phyloP scores from a whole-genome alignment of 2,329 filamentous ascomycete genomes.

The Macrophomina pseudophaseolina region DNA sequence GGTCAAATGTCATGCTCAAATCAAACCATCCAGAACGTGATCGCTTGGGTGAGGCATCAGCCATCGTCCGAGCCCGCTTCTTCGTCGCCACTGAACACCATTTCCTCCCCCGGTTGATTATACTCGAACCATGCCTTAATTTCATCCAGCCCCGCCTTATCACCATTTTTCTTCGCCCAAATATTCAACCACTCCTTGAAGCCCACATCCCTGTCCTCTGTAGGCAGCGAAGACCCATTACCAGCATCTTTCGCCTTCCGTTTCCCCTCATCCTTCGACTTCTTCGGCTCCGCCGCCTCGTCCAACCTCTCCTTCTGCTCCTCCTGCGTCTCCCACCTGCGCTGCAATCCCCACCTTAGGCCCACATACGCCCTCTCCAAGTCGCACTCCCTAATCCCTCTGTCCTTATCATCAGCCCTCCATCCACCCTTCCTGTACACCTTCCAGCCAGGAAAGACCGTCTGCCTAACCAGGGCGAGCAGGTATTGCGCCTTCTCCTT shows the following conservation, averaged over 20 bases:
- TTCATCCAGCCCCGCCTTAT: not conserved
- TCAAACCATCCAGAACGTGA: too few species aligned
- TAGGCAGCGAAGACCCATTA: not conserved
- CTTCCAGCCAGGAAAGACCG: not conserved
- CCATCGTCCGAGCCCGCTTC: too few species aligned
- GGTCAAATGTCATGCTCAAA: too few species aligned
- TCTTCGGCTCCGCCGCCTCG: not conserved
- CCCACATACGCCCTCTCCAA: slow-evolving; percentile 4
- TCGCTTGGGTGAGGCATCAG: too few species aligned
- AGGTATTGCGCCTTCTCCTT: not conserved
- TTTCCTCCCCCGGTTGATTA: not conserved
- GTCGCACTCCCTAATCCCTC: slow-evolving; percentile 2
- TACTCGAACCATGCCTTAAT: not conserved
- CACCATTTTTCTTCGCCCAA: not conserved
- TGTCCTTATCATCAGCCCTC: not conserved
- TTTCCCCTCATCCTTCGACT: not conserved
- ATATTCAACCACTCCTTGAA: slow-evolving; percentile 7
- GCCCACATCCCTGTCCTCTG: not conserved
- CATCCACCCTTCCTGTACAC: slow-evolving; percentile 23
- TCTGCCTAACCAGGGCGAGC: not conserved
- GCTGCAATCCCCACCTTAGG: slow-evolving; percentile 7
- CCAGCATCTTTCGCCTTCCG: not conserved
- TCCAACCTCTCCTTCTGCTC: not conserved
- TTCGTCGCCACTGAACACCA: not conserved
- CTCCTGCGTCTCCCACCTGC: not conserved